Evolutionary conservation across 2,329 filamentous ascomycete species (phyloP).

Genomic region (Rutstroemia sp.): DNA sequence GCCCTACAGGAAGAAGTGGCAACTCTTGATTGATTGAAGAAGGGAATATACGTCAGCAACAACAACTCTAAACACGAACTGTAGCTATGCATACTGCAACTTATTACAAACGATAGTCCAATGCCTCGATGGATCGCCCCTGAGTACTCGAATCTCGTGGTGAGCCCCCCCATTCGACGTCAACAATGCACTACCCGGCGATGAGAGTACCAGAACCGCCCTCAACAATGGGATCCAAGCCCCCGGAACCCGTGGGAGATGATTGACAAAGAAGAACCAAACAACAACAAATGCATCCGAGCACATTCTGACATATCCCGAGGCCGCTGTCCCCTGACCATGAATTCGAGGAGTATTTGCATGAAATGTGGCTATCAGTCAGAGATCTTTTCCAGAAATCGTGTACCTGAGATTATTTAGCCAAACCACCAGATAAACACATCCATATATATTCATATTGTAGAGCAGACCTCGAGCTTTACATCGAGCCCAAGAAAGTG

Average conservation of each 20-base stretch:
- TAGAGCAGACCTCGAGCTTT: slow-evolving; percentile 39
- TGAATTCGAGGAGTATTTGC: slow-evolving; percentile 7
- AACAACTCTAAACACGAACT: background rate
- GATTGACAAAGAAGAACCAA: background rate
- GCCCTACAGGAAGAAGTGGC: background rate
- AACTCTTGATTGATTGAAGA: background rate
- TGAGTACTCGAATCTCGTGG: slow-evolving; percentile 1
- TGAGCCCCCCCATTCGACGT: background rate
- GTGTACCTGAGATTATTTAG: slow-evolving; percentile 14
- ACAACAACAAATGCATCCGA: background rate
- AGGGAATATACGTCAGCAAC: background rate
- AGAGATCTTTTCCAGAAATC: background rate
- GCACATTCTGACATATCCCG: background rate
- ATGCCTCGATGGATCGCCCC: background rate
- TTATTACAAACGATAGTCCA: background rate
- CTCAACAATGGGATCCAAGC: no score
- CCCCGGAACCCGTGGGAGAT: background rate
- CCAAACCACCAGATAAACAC: slow-evolving; percentile 16
- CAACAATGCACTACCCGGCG: background rate
- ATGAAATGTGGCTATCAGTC: slow-evolving; percentile 1
- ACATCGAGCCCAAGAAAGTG: slow-evolving; percentile 60
- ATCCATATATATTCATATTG: slow-evolving; percentile 32
- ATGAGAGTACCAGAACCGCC: background rate
- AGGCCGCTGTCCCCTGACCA: background rate
- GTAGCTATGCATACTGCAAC: background rate